A percentile compares a stretch with the other conserved stretches of the same genome.
Conservation (phyloP, 139 green algal genomes). For the Chlamydomonas schloesseri region DNA sequence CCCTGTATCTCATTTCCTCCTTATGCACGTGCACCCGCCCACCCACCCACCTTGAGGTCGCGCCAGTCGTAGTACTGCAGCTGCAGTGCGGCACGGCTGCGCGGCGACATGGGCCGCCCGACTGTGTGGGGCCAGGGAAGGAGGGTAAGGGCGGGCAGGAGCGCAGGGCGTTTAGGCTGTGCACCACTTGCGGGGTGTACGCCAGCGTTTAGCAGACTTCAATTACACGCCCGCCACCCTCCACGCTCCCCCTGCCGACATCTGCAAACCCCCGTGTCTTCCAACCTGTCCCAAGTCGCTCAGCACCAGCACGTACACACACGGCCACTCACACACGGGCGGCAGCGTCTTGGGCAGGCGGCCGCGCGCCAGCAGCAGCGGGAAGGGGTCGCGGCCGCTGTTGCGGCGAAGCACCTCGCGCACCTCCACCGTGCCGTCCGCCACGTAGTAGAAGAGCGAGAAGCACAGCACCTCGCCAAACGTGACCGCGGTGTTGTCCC, state of each 20-base stretch:
- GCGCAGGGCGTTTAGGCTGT: too few species aligned
- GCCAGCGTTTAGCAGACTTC: too few species aligned
- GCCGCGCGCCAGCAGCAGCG: conserved; percentile 50
- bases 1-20: too few species aligned
- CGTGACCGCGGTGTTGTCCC: conserved; percentile 78
- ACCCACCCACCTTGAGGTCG: not conserved
- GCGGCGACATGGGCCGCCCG: conserved; percentile 56
- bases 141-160: too few species aligned
- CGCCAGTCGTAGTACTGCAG: conserved; percentile 67
- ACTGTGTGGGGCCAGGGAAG: conserved; percentile 31
- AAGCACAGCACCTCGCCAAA: conserved; percentile 81
- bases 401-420: conserved; percentile 55
- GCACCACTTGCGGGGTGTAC: too few species aligned
- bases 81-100: conserved; percentile 8
- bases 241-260: too few species aligned
- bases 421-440: conserved; percentile 86
- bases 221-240: too few species aligned
- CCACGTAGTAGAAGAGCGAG: conserved; percentile 86
- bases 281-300: too few species aligned
- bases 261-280: too few species aligned
- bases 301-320: too few species aligned
- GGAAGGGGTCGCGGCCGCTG: conserved; percentile 61
- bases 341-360: conserved; percentile 60
- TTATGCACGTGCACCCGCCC: too few species aligned
- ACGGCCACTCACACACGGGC: conserved; percentile 45